Percentiles rank a stretch among this genome's conserved stretches.
These are phyloP conservation scores for Fusarium solani-melongenae DNA, from an alignment of 2,329 filamentous ascomycete genomes.

Conservation along the genomic window DNA sequence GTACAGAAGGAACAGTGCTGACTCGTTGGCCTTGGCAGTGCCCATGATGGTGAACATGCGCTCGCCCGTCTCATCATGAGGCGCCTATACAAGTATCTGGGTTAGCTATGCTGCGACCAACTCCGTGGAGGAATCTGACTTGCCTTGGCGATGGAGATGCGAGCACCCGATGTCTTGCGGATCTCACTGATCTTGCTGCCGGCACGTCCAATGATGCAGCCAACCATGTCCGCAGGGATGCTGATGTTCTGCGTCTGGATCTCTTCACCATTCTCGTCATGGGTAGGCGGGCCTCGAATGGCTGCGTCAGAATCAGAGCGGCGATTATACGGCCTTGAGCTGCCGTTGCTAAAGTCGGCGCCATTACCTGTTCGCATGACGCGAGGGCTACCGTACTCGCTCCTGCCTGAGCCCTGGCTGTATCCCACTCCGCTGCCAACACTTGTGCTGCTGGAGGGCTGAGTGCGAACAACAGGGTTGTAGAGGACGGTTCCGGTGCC, in stretches of 20 bases:
- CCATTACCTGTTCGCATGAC: conserved; percentile 97
- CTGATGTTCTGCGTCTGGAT: conserved; percentile 99
- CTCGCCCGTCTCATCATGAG: conserved; percentile 97
- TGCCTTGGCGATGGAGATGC: conserved; percentile 96
- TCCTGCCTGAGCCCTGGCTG: conserved; percentile 55
- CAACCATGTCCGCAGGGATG: conserved; percentile 99
- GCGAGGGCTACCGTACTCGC: conserved; percentile 72
- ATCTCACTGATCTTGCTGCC: conserved; percentile 99
- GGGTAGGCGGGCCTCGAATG: conserved; percentile 83
- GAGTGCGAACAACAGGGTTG: conserved; percentile 93
- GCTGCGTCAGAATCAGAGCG: conserved; percentile 87
- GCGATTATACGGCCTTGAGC: conserved; percentile 74
- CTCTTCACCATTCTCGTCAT: conserved; percentile 96
- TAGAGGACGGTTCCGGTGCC: conserved; percentile 97
- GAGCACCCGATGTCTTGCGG: conserved; percentile 92
- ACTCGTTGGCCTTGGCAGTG: conserved; percentile 92
- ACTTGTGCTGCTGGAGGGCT: conserved; percentile 64
- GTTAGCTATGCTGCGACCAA: conserved; percentile 1
- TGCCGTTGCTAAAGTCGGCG: conserved; percentile 92
- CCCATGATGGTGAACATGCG: conserved; percentile 99
- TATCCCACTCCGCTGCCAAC: conserved; percentile 52
- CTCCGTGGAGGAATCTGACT: conserved; percentile 26
- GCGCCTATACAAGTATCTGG: conserved; percentile 64
- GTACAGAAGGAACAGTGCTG: conserved; percentile 94
- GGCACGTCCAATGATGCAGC: conserved; percentile 95